phyloP scores from a whole-genome alignment of 2,329 filamentous ascomycete genomes.

The Epichloe aotearoae region DNA sequence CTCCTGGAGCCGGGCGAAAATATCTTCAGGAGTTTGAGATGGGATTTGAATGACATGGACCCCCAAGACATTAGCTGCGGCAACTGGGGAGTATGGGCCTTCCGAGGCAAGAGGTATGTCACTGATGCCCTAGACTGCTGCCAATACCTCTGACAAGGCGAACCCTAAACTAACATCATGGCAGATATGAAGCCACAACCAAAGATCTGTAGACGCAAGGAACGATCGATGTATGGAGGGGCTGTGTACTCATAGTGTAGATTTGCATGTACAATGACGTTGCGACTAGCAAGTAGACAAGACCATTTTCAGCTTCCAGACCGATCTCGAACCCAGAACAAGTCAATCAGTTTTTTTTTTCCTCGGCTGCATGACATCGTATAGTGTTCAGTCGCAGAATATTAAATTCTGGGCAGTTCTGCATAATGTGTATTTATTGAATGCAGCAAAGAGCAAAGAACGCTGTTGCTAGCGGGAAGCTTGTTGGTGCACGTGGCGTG shows the following conservation, averaged over 20 bases:
- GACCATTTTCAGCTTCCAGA: background rate
- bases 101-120: slow-evolving; percentile 84
- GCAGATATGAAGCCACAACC: slow-evolving; percentile 49
- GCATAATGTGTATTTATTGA: too few relatives aligned
- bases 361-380: too few relatives aligned
- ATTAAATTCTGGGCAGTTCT: too few relatives aligned
- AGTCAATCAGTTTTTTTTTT: slow-evolving; percentile 2
- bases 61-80: slow-evolving; percentile 89
- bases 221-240: background rate
- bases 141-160: background rate
- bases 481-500: too few relatives aligned
- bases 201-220: slow-evolving; percentile 27
- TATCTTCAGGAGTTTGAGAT: slow-evolving; percentile 79
- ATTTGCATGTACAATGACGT: slow-evolving; percentile 1
- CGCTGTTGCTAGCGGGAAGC: too few relatives aligned
- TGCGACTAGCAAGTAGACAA: background rate
- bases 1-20: slow-evolving; percentile 90
- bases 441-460: too few relatives aligned
- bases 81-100: slow-evolving; percentile 96
- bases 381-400: too few relatives aligned
- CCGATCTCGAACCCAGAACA: slow-evolving; percentile 4
- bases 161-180: slow-evolving; percentile 1
- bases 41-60: slow-evolving; percentile 94
- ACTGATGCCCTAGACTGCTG: background rate
- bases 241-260: slow-evolving; percentile 5